phyloP scores from a whole-genome alignment of 1,139 yeast genomes.

The Hyphopichia burtonii region DNA sequence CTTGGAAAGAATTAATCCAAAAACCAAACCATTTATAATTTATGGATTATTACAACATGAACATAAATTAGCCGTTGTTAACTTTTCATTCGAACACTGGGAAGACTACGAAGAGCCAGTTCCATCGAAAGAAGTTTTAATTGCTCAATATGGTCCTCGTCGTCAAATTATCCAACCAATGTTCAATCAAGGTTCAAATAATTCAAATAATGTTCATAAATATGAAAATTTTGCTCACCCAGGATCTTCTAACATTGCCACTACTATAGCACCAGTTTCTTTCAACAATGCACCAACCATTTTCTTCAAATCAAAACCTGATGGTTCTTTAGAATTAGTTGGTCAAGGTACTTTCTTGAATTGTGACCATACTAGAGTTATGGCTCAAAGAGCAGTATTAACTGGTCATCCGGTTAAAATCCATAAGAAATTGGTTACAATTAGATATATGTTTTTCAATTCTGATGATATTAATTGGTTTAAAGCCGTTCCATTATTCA shows the following conservation, averaged over 20 bases:
- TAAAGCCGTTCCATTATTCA: constrained; percentile 88
- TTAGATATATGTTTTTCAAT: constrained; percentile 97
- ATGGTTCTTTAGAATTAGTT: constrained; percentile 59
- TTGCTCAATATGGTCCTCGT: constrained; percentile 93
- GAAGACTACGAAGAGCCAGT: constrained; percentile 85
- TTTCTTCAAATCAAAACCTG: constrained; percentile 53
- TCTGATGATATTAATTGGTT: constrained; percentile 86
- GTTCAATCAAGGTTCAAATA: constrained; percentile 76
- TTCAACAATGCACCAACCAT: constrained; percentile 83
- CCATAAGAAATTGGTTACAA: constrained; percentile 87
- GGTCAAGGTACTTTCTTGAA: constrained; percentile 92
- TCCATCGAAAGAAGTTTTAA: constrained; percentile 71
- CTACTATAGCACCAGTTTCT: constrained; percentile 86
- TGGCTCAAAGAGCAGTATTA: constrained; percentile 84
- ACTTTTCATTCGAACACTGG: constrained; percentile 82
- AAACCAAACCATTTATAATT: constrained; percentile 52
- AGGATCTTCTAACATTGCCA: constrained; percentile 71
- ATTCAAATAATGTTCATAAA: constrained; percentile 83
- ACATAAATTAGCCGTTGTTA: constrained; percentile 79
- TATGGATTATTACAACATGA: constrained; percentile 83
- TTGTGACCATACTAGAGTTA: constrained; percentile 78
- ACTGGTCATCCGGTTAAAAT: constrained; percentile 97
- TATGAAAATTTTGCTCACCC: constrained; percentile 81
- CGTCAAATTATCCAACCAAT: constrained; percentile 82
- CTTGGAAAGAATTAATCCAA: constrained; percentile 41